Base-by-base conservation (phyloP, 225 moss, liverwort and hornwort species). In the Climacium dendroides region DNA sequence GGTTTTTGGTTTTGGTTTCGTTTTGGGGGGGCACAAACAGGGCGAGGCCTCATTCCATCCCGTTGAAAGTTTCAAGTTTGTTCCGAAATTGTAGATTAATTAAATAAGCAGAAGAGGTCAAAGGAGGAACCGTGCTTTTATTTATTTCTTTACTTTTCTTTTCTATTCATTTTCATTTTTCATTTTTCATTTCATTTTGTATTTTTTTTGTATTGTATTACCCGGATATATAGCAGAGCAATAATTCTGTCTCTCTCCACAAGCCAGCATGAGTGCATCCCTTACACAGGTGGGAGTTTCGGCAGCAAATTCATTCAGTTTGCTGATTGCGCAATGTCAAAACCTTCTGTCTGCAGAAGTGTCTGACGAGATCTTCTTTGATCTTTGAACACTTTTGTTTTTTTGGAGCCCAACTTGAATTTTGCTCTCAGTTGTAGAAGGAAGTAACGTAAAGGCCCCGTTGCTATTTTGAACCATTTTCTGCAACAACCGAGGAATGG, bases 231-330 rank as follows among this genome's bases (percentile, higher is more conserved):
- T 73, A 10, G 63, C 41, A 12, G 30, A 52, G 61, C 72, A 55
- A 45, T 58, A 24, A 57, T 55, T 67, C 25, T 59, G 59, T 70
- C 59, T 69, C 47, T 19, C 53, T 73, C 59, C 73, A 52, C 43
- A 74, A 66, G 48, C 45, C 85, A 88, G 69, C 64, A 48, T 43
- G 15, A 47, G 47, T 76, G 61, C 78, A 39, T 30, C 45, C 15
- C 62, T 81, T 89, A 41, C 85, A 83, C 53, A 61, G 78, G 45
- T 65, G 60, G 60, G 80, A 67, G n/a, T 83, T 86, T 67, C 74
- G 73, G 83, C 85, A 87, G 89, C 72, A 22, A 77, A 62, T 43
- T 80, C 32, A 53, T 74, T 63, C 52, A 30, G 83, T 79, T 84
- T 20, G 47, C 73, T 78, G 72, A 63, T 72, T 88, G 88, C 57